A percentile compares a stretch with the other conserved stretches of the same genome.
Evolutionary conservation across 2,329 filamentous ascomycete genomes (phyloP).

Genomic region (Nemania abortiva): DNA sequence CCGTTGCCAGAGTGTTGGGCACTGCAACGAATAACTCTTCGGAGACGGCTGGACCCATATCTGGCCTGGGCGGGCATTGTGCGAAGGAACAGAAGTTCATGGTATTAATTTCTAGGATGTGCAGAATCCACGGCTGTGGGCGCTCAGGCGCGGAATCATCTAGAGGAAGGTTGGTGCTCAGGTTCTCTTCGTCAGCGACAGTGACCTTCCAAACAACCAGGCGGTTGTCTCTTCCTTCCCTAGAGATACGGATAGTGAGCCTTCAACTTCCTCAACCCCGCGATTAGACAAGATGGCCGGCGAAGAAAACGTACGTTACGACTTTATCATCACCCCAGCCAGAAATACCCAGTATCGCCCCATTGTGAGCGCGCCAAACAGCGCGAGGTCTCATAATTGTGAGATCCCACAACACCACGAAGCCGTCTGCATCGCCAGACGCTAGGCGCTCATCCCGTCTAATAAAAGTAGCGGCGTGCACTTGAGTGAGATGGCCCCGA

Average conservation of each 20-base stretch:
- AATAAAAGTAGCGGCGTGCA: slow-evolving; percentile 82
- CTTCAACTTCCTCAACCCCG: slow-evolving; percentile 5
- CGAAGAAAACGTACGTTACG: slow-evolving; percentile 76
- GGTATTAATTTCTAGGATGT: slow-evolving; percentile 87
- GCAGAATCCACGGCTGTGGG: slow-evolving; percentile 84
- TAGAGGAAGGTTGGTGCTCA: slow-evolving; percentile 79
- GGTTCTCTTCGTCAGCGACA: slow-evolving; percentile 67
- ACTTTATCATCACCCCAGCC: slow-evolving; percentile 79
- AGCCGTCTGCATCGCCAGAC: slow-evolving; percentile 91
- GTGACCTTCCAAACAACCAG: slow-evolving; percentile 85
- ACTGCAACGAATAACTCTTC: slow-evolving; percentile 77
- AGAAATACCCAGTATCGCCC: slow-evolving; percentile 78
- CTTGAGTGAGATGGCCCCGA: slow-evolving; percentile 83
- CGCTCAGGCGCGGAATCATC: slow-evolving; percentile 65
- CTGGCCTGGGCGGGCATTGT: slow-evolving; percentile 60
- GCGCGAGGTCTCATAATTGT: slow-evolving; percentile 82
- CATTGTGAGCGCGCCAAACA: slow-evolving; percentile 88
- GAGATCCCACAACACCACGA: slow-evolving; percentile 87
- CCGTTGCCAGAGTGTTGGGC: slow-evolving; percentile 80
- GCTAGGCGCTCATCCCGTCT: slow-evolving; percentile 79
- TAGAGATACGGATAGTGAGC: slow-evolving; percentile 53
- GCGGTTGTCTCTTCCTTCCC: slow-evolving; percentile 90
- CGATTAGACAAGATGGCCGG: background rate
- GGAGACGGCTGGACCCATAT: slow-evolving; percentile 44
- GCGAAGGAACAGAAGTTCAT: slow-evolving; percentile 95